phyloP scores from a whole-genome alignment of 352 stramenopile genomes.

The Detonula confervacea region DNA sequence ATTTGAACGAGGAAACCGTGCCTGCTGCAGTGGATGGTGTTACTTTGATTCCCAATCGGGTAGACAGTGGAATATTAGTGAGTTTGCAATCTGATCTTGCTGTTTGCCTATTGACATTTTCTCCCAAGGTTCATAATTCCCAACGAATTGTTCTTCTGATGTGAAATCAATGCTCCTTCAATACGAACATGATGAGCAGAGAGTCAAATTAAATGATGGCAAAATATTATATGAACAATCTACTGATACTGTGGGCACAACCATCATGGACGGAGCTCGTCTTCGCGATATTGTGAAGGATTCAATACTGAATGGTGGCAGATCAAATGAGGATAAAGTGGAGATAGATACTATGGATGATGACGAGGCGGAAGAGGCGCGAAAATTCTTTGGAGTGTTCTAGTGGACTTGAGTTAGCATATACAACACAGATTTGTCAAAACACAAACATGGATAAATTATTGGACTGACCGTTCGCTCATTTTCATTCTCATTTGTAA shows the following conservation, averaged over 20 bases:
- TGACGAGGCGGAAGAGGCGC: conserved; percentile 67
- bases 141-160: too few species aligned
- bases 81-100: too few species aligned
- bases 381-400: conserved; percentile 77
- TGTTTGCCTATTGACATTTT: too few species aligned
- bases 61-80: conserved; percentile 24
- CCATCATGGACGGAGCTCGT: background rate
- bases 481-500: too few species aligned
- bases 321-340: conserved; percentile 11
- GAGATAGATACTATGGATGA: conserved; percentile 61
- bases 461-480: too few species aligned
- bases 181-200: background rate
- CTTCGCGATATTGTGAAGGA: conserved; percentile 12
- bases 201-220: conserved; percentile 9
- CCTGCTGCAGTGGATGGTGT: conserved; percentile 37
- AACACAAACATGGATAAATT: too few species aligned
- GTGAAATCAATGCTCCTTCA: too few species aligned
- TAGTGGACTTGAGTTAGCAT: too few species aligned
- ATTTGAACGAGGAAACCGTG: background rate
- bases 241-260: background rate
- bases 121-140: too few species aligned
- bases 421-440: too few species aligned
- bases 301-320: background rate
- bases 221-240: conserved; percentile 14
- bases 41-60: conserved; percentile 41